Evolutionary conservation across 1,139 yeast species (phyloP), one percentile per base, ranked within the genome.

Genomic region (Debaryomycetaceae sp.): DNA sequence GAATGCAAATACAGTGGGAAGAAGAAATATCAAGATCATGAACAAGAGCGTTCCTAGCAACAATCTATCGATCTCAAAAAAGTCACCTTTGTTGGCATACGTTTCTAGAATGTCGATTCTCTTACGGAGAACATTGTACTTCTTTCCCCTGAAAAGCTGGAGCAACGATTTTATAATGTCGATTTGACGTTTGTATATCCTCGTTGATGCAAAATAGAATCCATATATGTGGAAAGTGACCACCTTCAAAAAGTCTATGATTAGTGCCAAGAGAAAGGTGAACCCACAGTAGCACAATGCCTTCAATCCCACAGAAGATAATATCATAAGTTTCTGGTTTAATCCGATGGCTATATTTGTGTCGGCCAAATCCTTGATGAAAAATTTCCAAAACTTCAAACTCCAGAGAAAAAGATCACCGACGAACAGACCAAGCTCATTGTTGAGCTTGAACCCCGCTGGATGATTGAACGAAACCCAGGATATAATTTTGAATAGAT

Each of bases 401-500:
- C 91, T 86, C 97, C 97, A 93, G 24, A 86, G 60, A 53, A 87
- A 86, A 42, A 95, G 67, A 46, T 90, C 96, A 23, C 97, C 96
- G 61, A 91, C 75, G 57, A 95, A 95, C 24, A 74, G 76, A 0
- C 97, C 91, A 34, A 95, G 71, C 57, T 90, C 97, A 45, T 82
- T 84, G 62, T 95, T 95, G 46, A 95, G 76, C 59, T 95, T 95
- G 57, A 95, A 83, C 2, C 99, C 99, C 7, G 95, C 97, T 0
- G 99, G 99, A 60, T 93, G 87, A 52, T 68, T 50, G 13, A 80
- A 80, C 68, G 91, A 89, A 34, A 95, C 72, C 95, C 96, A 87
- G 2, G 71, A 54, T 9, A 91, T 81, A 31, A 85, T 64, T 3
- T 60, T 54, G 36, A 74, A 68, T 42, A 85, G 65, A 17, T 66